Percentiles rank a stretch among this genome's conserved stretches.
Conservation (phyloP, 352 stramenopile genomes). For the Plasmopara muralis region DNA sequence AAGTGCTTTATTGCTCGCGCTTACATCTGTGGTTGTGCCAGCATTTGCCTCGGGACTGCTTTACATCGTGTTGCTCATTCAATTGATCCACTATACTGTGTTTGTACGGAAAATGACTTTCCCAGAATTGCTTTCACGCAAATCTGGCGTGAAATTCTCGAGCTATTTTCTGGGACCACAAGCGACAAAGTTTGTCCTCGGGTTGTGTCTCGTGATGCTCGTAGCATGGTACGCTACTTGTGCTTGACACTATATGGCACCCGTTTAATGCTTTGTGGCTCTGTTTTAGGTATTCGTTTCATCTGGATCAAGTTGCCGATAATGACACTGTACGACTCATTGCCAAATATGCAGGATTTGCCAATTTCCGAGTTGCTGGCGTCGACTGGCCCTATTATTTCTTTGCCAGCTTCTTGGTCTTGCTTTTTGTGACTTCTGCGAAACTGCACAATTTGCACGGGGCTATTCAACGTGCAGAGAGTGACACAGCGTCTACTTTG, state of each 20-base stretch:
- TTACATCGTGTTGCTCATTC: constrained; percentile 50
- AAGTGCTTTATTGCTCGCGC: constrained; percentile 45
- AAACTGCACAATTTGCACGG: constrained; percentile 67
- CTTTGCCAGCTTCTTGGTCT: constrained; percentile 43
- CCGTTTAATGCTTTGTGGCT: not conserved
- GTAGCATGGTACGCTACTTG: constrained; percentile 29
- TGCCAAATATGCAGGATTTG: constrained; percentile 53
- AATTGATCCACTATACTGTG: constrained; percentile 65
- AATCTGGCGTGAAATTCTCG: constrained; percentile 20
- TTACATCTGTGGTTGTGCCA: constrained; percentile 53
- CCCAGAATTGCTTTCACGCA: constrained; percentile 36
- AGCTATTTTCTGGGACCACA: constrained; percentile 41
- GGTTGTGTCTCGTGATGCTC: constrained; percentile 40
- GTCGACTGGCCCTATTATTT: constrained; percentile 65
- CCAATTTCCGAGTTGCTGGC: constrained; percentile 36
- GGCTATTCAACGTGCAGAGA: constrained; percentile 13
- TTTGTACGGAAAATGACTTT: constrained; percentile 53
- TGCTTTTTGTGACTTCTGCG: constrained; percentile 53
- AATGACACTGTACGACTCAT: constrained; percentile 27
- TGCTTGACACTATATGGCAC: not conserved
- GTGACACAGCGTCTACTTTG: constrained; percentile 3
- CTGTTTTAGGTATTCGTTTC: constrained; percentile 41
- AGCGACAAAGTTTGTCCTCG: constrained; percentile 38
- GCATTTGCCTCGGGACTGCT: constrained; percentile 46
- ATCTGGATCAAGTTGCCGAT: constrained; percentile 35